Base-by-base conservation (phyloP, 352 stramenopile species). In the Pseudoperonospora humuli region DNA sequence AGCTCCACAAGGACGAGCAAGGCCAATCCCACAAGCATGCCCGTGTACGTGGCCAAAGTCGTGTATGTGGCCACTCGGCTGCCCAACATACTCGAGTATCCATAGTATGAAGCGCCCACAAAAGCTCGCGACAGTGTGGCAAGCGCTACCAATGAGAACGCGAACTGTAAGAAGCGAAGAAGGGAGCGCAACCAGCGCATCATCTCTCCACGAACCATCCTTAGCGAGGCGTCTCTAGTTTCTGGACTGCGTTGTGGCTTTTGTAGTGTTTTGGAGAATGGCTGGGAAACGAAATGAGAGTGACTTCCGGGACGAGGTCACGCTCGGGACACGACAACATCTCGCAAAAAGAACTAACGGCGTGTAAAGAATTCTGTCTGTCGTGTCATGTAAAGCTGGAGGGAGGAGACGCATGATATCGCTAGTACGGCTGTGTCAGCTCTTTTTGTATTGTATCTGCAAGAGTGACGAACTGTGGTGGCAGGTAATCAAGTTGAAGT, bases 41-140 rank as follows among this genome's bases (percentile, higher is more conserved):
- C 62, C 18, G 71, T 84, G 54, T 84, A 89, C 7, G 74, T 76
- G 35, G 77, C 61, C 7, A 88, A 40, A 9, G 63, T 71, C 45
- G 64, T 63, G 46, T 71, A 88, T 13, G 64, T 81, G 21, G 68
- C 64, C 4, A 69, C 52, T 50, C 67, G 63, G 43, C 70, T 86
- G 23, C 70, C 69, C 34, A 86, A 45, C 72, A 87, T 87, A 39
- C 62, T 84, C 25, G 67, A 70, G 57, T 81, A 85, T 7, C 72
- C 70, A 55, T 82, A 82, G 56, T 79, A 84, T 24, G 70, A 75
- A 5, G 67, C 56, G 18, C 61, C 57, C 17, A 84, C 72, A 47
- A 88, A 88, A 20, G 57, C 61, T 8, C 64, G 49, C 19, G 74
- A 77, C 13, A 88, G n/a, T 13, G 70, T 79, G 24, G 68, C 66